These are phyloP conservation scores for Cercospora sojina DNA, from an alignment of 2,329 filamentous ascomycete genomes.

Conservation along the genomic window DNA sequence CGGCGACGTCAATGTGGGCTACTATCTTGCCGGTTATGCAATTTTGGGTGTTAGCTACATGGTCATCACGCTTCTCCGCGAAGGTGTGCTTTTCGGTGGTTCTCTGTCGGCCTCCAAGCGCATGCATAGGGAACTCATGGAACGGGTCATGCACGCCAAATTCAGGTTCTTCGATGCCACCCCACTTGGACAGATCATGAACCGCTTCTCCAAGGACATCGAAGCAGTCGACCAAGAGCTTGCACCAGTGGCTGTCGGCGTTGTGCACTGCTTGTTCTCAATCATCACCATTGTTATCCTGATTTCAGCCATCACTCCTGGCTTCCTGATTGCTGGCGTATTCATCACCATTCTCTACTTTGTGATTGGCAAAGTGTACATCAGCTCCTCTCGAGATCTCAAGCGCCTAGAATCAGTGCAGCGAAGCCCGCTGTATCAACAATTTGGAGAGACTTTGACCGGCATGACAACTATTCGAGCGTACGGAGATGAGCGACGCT, in stretches of 20 bases:
- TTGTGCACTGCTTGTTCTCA: constrained; percentile 64
- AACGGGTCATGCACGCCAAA: constrained; percentile 78
- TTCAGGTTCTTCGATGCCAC: constrained; percentile 99
- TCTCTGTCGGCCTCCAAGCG: constrained; percentile 83
- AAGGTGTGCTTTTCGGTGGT: constrained; percentile 87
- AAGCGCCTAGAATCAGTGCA: constrained; percentile 94
- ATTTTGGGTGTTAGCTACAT: constrained; percentile 75
- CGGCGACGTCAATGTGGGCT: constrained; percentile 66
- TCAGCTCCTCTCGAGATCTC: constrained; percentile 88
- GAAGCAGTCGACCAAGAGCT: constrained; percentile 95
- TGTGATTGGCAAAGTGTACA: constrained; percentile 80
- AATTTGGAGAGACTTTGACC: constrained; percentile 92
- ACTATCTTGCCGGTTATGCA: constrained; percentile 83
- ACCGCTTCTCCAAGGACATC: constrained; percentile 96
- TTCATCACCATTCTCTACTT: constrained; percentile 85
- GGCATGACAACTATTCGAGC: constrained; percentile 96
- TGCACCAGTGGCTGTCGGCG: constrained; percentile 81
- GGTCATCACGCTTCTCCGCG: constrained; percentile 75
- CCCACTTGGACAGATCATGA: constrained; percentile 93
- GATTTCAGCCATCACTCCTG: constrained; percentile 85
- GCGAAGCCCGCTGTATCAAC: constrained; percentile 92
- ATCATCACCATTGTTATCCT: constrained; percentile 83
- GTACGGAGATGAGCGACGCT: constrained; percentile 89
- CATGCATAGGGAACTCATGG: constrained; percentile 76
- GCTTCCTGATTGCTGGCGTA: constrained; percentile 80